phyloP scores from a whole-genome alignment of 352 stramenopile genomes.

The Pythium insidiosum region DNA sequence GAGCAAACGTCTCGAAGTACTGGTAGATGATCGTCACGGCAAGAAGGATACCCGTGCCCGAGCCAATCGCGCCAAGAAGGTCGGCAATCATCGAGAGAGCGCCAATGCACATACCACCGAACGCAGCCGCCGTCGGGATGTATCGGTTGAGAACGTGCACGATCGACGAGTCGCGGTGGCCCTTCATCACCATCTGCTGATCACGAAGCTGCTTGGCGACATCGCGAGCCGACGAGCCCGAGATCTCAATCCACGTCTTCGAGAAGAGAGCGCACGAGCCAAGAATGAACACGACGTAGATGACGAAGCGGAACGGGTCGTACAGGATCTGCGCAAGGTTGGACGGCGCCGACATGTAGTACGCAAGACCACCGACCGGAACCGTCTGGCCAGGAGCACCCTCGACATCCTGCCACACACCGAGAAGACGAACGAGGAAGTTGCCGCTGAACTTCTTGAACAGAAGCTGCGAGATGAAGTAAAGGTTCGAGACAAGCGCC shows the following conservation, averaged over 20 bases:
- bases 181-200: conserved; percentile 99
- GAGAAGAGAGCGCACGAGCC: conserved; percentile 98
- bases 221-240: conserved; percentile 94
- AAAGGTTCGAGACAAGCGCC: conserved; percentile 98
- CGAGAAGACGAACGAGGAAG: conserved; percentile 96
- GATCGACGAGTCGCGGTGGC: conserved; percentile 95
- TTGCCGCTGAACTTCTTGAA: conserved; percentile 99
- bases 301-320: conserved; percentile 97
- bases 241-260: conserved; percentile 99
- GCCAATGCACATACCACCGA: conserved; percentile 99
- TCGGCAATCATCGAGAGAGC: conserved; percentile 98
- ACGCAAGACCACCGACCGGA: conserved; percentile 94
- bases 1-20: conserved; percentile 98
- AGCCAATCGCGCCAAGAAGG: conserved; percentile 98
- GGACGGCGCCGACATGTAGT: conserved; percentile 97
- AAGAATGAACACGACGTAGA: conserved; percentile 99
- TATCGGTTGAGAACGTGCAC: conserved; percentile 99
- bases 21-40: conserved; percentile 99
- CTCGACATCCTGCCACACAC: conserved; percentile 97
- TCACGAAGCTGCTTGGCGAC: conserved; percentile 98
- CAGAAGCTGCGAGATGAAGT: conserved; percentile 99
- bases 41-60: conserved; percentile 97
- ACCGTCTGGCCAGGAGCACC: conserved; percentile 91
- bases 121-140: conserved; percentile 97
- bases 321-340: conserved; percentile 96